phyloP scores from a whole-genome alignment of 2,329 filamentous ascomycete species.

The Fusarium nelsonii region DNA sequence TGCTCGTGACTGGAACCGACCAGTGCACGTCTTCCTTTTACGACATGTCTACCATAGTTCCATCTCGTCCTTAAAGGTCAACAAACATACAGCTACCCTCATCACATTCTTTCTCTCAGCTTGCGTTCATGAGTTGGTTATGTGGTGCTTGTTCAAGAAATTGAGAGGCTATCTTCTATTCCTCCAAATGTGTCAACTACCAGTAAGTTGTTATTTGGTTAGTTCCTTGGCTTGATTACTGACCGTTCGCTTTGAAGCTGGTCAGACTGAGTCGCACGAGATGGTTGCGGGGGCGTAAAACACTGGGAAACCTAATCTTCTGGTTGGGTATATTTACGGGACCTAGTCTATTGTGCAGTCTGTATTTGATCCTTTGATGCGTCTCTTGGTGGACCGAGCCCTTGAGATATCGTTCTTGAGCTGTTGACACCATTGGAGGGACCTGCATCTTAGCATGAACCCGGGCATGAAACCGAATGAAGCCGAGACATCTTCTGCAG shows the following conservation, averaged over 20 bases:
- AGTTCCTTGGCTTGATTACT: constrained; percentile 1
- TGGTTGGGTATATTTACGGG: constrained; percentile 85
- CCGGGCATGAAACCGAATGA: not conserved
- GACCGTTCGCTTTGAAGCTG: constrained; percentile 56
- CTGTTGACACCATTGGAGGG: not conserved
- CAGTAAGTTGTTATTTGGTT: constrained; percentile 56
- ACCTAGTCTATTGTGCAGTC: constrained; percentile 73
- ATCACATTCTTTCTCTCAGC: constrained; percentile 81
- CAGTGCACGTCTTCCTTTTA: constrained; percentile 81
- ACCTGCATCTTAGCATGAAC: too few species aligned
- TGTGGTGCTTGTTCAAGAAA: constrained; percentile 85
- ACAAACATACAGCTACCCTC: constrained; percentile 77
- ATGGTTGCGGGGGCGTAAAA: constrained; percentile 71
- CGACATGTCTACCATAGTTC: constrained; percentile 84
- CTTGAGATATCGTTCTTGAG: not conserved
- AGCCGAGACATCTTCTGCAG: not conserved
- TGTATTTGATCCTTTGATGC: constrained; percentile 69
- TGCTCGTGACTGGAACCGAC: constrained; percentile 82
- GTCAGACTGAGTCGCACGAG: constrained; percentile 75
- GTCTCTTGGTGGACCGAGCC: not conserved
- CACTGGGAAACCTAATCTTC: constrained; percentile 79
- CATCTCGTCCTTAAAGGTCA: constrained; percentile 78
- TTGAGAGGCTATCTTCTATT: constrained; percentile 78
- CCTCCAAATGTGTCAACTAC: constrained; percentile 81
- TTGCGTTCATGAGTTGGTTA: constrained; percentile 79